Conservation (phyloP, 345 rosid genomes). For the Lepidium aucheri region DNA sequence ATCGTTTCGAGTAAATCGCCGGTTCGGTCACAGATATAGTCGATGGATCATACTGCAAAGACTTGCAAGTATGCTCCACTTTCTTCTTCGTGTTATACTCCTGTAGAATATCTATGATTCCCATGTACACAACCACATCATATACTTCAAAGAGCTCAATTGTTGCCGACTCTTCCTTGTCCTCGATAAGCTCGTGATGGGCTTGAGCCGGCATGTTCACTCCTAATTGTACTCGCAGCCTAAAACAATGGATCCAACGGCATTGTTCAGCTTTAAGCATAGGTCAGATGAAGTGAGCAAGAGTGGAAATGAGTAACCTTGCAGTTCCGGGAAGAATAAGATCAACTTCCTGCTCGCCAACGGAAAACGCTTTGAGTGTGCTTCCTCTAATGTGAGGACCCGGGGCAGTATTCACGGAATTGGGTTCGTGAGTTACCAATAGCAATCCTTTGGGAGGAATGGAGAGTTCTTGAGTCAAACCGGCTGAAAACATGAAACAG, state of each 20-base stretch:
- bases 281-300: neutral
- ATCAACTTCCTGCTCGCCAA: constrained; percentile 81
- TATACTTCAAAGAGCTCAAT: constrained; percentile 78
- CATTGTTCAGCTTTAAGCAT: neutral
- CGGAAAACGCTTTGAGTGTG: constrained; percentile 58
- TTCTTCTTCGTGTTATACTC: constrained; percentile 73
- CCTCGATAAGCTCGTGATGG: constrained; percentile 43
- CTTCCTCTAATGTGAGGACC: constrained; percentile 89
- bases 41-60: constrained; percentile 52
- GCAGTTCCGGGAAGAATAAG: constrained; percentile 77
- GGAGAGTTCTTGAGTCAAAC: constrained; percentile 33
- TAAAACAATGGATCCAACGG: neutral
- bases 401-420: constrained; percentile 52
- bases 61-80: constrained; percentile 65
- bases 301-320: constrained; percentile 32
- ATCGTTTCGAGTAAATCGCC: constrained; percentile 55
- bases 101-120: constrained; percentile 82
- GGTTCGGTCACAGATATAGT: constrained; percentile 67
- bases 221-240: constrained; percentile 86
- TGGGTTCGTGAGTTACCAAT: constrained; percentile 74
- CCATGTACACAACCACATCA: constrained; percentile 91
- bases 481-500: constrained; percentile 23
- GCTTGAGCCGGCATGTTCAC: constrained; percentile 98
- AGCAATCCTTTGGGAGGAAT: constrained; percentile 62
- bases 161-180: constrained; percentile 40